Conservation (phyloP, 2,329 filamentous ascomycete genomes). For the Hypocrella siamensis region DNA sequence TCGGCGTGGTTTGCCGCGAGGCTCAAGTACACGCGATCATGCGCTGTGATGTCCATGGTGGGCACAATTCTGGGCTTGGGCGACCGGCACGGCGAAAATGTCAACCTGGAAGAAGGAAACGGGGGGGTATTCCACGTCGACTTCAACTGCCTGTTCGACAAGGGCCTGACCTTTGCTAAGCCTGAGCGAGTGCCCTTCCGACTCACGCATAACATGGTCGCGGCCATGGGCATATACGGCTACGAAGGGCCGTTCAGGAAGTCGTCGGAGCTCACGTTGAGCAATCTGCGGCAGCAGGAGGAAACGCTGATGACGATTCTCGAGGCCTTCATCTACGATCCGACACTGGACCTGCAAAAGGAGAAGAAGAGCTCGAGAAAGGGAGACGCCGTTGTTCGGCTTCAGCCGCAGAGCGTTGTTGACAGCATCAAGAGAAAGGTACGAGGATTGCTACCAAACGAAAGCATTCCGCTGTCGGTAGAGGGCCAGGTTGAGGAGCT, state of each 20-base stretch:
- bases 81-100: constrained; percentile 93
- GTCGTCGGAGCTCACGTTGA: constrained; percentile 76
- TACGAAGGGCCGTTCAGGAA: constrained; percentile 87
- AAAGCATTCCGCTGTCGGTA: constrained; percentile 84
- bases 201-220: constrained; percentile 95
- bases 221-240: constrained; percentile 89
- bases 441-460: constrained; percentile 64
- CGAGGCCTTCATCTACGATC: constrained; percentile 94
- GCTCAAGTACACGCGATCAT: constrained; percentile 79
- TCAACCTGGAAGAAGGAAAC: constrained; percentile 83
- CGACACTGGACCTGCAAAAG: constrained; percentile 76
- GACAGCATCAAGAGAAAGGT: constrained; percentile 83
- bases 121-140: constrained; percentile 95
- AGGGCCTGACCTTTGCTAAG: constrained; percentile 87
- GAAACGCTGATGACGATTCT: constrained; percentile 96
- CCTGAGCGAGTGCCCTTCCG: constrained; percentile 93
- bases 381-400: constrained; percentile 26
- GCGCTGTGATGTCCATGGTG: constrained; percentile 99
- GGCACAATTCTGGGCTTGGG: constrained; percentile 87
- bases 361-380: constrained; percentile 35
- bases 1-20: constrained; percentile 83
- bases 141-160: constrained; percentile 99
- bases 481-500: constrained; percentile 96
- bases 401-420: constrained; percentile 58
- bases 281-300: constrained; percentile 74